Evolutionary conservation across 2,329 filamentous ascomycete species (phyloP), one percentile per base, ranked within the genome.

Genomic region (Fusarium agapanthi): DNA sequence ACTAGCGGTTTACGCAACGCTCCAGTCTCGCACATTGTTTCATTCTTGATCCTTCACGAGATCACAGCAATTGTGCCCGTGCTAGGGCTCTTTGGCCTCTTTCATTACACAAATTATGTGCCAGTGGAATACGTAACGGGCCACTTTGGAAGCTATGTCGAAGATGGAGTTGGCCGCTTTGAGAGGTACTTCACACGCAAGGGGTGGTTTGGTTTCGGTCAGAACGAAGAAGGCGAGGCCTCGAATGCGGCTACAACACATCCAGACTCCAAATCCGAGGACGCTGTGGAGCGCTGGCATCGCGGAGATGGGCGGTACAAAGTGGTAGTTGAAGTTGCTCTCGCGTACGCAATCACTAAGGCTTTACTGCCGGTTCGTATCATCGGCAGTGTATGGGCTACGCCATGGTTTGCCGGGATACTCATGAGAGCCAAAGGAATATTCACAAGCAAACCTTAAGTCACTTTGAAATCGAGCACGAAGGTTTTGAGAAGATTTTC

Each of bases 321-420:
- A 70, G 83, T 91, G n/a, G 83, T 90, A 10, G 83, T 90, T 1
- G 89, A 92, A 81, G 89, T 98, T 72, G 96, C 94, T 30, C 92
- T 96, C 26, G 95, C 96, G 10, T 99, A 96, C 85, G 93, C 94
- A 2, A 88, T 98, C 71, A 97, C 94, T 2, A 99, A 99, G 83
- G 90, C 90, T 22, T 79, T 98, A 65, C 81, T 99, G 71, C 94
- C 96, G 1, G 77, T 93, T 18, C 88, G 96, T 74, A 88, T 99
- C 69, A 84, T 92, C 32, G 82, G 90, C 12, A 97, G 95, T 83
- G 88, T 97, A 8, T 97, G 93, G 94, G 92, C 89, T 20, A 97
- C 96, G 51, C 96, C 96, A 8, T 97, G 94, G 92, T 97, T 98
- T 86, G 95, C 95, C 4, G 88, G 91, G 47, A 83, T 88, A 28